A percentile compares a stretch with the other conserved stretches of the same genome.
These are phyloP conservation scores for Cystofilobasidium bisporidii DNA, from an alignment of 768 basidiomycete genomes.

Conservation along the genomic window DNA sequence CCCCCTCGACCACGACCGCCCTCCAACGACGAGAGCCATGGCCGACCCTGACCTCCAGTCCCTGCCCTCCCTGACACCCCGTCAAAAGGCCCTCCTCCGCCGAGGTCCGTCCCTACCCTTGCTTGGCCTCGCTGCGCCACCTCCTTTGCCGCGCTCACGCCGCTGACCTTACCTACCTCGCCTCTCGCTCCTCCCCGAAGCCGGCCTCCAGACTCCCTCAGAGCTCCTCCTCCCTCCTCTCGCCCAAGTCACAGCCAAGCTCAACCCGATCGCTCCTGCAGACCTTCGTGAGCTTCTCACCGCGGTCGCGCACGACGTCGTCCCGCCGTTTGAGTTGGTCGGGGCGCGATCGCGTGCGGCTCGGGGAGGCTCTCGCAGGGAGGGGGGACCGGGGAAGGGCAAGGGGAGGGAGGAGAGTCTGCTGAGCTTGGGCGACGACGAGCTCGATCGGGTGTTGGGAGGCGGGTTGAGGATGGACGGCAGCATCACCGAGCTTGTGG, in stretches of 20 bases:
- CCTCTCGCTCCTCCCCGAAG: not conserved
- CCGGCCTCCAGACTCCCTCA: slow-evolving; percentile 10
- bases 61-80: not conserved
- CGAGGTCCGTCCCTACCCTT: slow-evolving; percentile 6
- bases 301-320: slow-evolving; percentile 4
- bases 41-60: slow-evolving; percentile 8
- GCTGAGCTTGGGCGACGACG: slow-evolving; percentile 64
- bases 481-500: slow-evolving; percentile 76
- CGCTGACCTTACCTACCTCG: not conserved
- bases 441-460: slow-evolving; percentile 60
- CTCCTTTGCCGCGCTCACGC: not conserved
- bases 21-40: slow-evolving; percentile 3
- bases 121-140: not conserved
- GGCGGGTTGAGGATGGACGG: slow-evolving; percentile 65
- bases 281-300: slow-evolving; percentile 10
- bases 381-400: too few species aligned
- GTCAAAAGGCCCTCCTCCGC: slow-evolving; percentile 17
- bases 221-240: slow-evolving; percentile 21
- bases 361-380: too few species aligned
- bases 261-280: not conserved
- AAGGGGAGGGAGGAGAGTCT: slow-evolving; percentile 37
- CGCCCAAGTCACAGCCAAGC: not conserved
- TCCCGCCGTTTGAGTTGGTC: not conserved
- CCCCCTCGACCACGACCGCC: too few species aligned
- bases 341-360: not conserved